Evolutionary conservation across 108 stramenopile genomes (phyloP).

Genomic region (Stephanodiscus minutulus): DNA sequence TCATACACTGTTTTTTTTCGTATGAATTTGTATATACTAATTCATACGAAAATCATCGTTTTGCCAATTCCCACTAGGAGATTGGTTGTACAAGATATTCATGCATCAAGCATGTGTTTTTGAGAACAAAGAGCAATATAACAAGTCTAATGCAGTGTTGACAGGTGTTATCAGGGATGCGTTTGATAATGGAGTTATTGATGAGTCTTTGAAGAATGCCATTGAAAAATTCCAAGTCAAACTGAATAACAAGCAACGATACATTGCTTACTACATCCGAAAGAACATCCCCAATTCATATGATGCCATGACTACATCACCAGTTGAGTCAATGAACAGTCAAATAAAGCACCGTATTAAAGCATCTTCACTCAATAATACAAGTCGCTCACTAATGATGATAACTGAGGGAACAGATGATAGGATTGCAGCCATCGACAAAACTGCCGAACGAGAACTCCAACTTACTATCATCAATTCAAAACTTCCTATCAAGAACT

Average conservation of each 20-base stretch:
- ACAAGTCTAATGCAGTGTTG: neutral
- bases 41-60: no score
- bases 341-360: neutral
- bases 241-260: neutral
- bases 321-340: neutral
- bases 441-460: no score
- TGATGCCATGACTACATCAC: slow-evolving; percentile 1
- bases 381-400: neutral
- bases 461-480: no score
- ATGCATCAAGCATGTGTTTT: neutral
- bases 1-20: no score
- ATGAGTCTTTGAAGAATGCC: neutral
- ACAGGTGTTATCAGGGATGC: neutral
- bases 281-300: neutral
- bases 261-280: neutral
- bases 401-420: no score
- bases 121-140: neutral
- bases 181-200: neutral
- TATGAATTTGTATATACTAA: no score
- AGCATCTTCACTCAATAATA: no score
- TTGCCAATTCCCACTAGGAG: neutral
- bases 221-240: no score
- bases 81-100: neutral
- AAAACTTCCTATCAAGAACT: no score
- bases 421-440: no score